Base-by-base conservation (phyloP, 2,329 filamentous ascomycete species). In the Parafenestella ontariensis region DNA sequence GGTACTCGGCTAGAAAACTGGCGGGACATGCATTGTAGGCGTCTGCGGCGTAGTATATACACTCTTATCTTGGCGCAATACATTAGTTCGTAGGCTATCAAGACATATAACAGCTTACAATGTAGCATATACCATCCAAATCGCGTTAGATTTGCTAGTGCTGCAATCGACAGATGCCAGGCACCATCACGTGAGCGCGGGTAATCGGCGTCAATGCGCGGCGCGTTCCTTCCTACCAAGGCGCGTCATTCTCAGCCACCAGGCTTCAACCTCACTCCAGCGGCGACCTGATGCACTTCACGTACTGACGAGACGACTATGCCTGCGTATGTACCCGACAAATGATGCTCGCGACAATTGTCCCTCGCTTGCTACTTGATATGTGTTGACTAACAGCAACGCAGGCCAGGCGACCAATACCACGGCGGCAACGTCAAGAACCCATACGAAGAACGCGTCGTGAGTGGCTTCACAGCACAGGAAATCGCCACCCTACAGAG, bases 401-500 rank as follows among this genome's bases (percentile, higher is more conserved):
- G 44, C 58, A 76, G 74, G 45, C 73, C 71, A 48, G 74, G 74
- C 68, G 73, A 75, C 41, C 74, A 76, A 49, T 74, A 76, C 62
- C 58, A 60, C 43, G 66, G 67, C 58, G 62, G 60, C 58, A 63
- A 71, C 59, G 74, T 78, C 50, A 75, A 77, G 58, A 98, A 97
- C 71, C 93, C 93, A 7, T 99, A 95, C 76, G 88, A 91, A 74
- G 89, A 94, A 70, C 85, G 83, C 45, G 86, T 85, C 37, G 84
- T 96, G 26, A 88, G 85, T 47, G 86, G 90, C 71, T 99, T 91
- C 79, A 96, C 92, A 0, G 92, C 93, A n/a, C 83, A 87, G 64
- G 89, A 99, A 73, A 94, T 97, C 54, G 92, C 92, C 20, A 94
- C 91, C 0, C 82, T 99, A 13, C 90, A 96, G 70, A 86, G 87